phyloP scores from a whole-genome alignment of 202 grass and related monocot species.

The Sporobolus alterniflorus region DNA sequence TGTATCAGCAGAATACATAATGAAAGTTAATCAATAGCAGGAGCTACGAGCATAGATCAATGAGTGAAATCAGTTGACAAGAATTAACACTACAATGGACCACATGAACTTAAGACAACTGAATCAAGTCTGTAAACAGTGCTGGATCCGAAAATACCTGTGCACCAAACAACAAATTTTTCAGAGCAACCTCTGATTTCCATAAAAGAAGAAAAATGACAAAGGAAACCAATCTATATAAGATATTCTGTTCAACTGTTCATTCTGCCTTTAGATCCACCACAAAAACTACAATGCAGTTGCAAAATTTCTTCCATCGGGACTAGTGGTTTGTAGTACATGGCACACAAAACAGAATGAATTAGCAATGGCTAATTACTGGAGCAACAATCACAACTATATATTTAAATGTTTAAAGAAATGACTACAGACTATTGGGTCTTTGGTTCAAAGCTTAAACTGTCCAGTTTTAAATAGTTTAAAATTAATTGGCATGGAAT shows the following conservation, averaged over 20 bases:
- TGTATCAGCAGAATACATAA: neutral
- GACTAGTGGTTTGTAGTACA: neutral
- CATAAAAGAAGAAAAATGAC: neutral
- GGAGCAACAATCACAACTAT: neutral
- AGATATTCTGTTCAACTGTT: neutral
- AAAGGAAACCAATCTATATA: neutral
- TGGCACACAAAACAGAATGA: neutral
- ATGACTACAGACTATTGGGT: neutral
- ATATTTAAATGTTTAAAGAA: neutral
- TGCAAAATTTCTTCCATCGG: neutral
- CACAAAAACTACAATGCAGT: neutral
- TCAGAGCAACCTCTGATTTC: neutral
- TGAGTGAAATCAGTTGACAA: neutral
- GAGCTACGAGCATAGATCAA: constrained; percentile 4
- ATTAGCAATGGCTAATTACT: neutral
- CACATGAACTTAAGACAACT: neutral
- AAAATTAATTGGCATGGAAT: constrained; percentile 7
- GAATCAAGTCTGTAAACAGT: neutral
- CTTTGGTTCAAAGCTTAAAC: neutral
- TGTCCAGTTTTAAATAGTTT: neutral
- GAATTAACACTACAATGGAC: neutral
- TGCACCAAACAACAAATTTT: neutral
- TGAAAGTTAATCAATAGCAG: neutral
- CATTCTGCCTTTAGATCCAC: neutral
- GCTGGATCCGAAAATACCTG: neutral